Base-by-base conservation (phyloP, 805 yeast genomes). In the Kuraishia hungarica region DNA sequence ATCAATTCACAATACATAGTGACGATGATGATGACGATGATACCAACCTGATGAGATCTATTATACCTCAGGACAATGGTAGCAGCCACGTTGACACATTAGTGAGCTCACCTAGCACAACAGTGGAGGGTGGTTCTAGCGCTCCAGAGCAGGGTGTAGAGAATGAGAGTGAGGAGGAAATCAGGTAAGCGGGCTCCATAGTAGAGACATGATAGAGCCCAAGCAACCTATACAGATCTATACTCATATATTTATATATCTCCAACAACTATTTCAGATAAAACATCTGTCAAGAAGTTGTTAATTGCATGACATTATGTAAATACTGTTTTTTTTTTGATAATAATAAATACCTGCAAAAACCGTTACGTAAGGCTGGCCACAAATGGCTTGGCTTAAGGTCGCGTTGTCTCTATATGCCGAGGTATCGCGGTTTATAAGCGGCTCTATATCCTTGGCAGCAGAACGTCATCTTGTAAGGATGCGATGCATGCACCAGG, bases 1-100 rank as follows among this genome's bases (percentile, higher is more conserved):
- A 76, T 55, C 76, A 77, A 46, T 78, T 79, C 55, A 69, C 75
- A n/a, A 74, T 79, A 51, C 77, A 69, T 39, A 75, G 80, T 60
- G 83, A 79, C 52, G 82, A 78, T 43, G 82, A 79, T 53, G 82
- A 78, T 43, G 82, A 79, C 46, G 63, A 59, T 24, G 57, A 51
- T 51, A 43, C 49, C n/a, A 48, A 51, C 23, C 22, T 47, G 43
- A 35, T 35, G 43, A 35, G 43, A 15, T 35, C 43, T 35, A 35
- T 35, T 7, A 17, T 6, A 15, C 11, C 43, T 35, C 17, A 35
- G 43, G 29, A 6, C 29, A 5, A 5, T 26, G 29, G 10, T 26
- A 35, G 43, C 43, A 13, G 43, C n/a, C 43, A 10, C 17, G 50
- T 47, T 21, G 50, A 47, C 23, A 21, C 13, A 4, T 2, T 47